Evolutionary conservation across 2,329 filamentous ascomycete species (phyloP), one percentile per base, ranked within the genome.

Genomic region (Cephalotrichum gorgonifer): DNA sequence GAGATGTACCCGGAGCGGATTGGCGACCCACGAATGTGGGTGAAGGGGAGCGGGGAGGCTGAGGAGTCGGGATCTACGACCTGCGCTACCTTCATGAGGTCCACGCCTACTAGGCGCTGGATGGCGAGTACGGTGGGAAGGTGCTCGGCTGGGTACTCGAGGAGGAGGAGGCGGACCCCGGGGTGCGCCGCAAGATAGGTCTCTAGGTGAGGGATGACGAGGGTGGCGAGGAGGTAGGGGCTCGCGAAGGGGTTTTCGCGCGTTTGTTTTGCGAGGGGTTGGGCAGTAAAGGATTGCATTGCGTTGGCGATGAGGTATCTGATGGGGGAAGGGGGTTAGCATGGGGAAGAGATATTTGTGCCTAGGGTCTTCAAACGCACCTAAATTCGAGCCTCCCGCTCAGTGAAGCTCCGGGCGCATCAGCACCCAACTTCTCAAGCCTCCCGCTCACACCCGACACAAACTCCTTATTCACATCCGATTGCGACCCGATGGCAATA

Each of bases 221-320:
- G 66, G 1, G 74, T 73, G 2, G 80, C 79, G 2, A 83, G 68
- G 15, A 77, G 64, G 22, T 71, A 65, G 1, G 75, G 69, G 54
- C 78, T 74, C 15, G 68, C 66, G 51, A 80, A 75, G 1, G 76
- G 77, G 54, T 77, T 78, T 50, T 74, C 71, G 28, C n/a, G n/a
- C 3, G 68, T 69, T 51, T 78, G 74, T 49, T 71, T 70, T 3
- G 70, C 58, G 7, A 75, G 60, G 2, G 70, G 70, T 50, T 76
- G 76, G 1, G 72, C 65, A 5, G 72, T 76, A 53, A 75, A 76
- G 1, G 71, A 66, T 58, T 82, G 78, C 72, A 83, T 78, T 4
- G 75, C 76, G 53, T 73, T 80, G 54, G 73, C 73, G 48, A 82
- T 73, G 45, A 84, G 67, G 54, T 79, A 82, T 53, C 79, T 81